Conservation (phyloP, 208 protist genomes). For the Trypanosoma melophagium region DNA sequence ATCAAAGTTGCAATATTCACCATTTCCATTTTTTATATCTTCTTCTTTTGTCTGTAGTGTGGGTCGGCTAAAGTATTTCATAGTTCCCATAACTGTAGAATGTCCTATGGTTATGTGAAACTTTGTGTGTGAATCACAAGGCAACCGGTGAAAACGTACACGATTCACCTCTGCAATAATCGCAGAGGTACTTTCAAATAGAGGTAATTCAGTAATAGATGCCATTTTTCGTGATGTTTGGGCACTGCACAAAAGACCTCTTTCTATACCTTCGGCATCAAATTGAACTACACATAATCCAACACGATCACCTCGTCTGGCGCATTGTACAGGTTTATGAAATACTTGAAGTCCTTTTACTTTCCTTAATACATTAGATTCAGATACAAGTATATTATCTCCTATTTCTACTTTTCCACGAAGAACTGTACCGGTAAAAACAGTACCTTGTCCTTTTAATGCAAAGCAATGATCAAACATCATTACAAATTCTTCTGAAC, state of each 20-base stretch:
- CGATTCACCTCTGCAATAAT: constrained; percentile 65
- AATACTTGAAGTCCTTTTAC: constrained; percentile 97
- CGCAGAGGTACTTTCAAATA: constrained; percentile 24
- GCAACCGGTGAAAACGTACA: constrained; percentile 77
- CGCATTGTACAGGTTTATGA: constrained; percentile 72
- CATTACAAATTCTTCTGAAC: constrained; percentile 85
- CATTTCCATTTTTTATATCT: constrained; percentile 1
- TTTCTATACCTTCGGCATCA: constrained; percentile 86
- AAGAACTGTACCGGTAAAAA: constrained; percentile 96
- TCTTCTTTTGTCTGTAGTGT: constrained; percentile 9
- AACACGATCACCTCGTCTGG: constrained; percentile 84
- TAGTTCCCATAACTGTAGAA: constrained; percentile 80
- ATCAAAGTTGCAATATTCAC: constrained; percentile 20
- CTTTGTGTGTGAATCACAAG: constrained; percentile 59
- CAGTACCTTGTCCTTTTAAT: constrained; percentile 95
- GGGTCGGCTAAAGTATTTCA: constrained; percentile 65
- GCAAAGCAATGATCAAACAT: constrained; percentile 98
- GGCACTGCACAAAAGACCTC: constrained; percentile 76
- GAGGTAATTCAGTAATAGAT: not conserved
- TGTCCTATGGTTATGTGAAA: constrained; percentile 89
- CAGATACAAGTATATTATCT: constrained; percentile 88
- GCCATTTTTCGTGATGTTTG: not conserved
- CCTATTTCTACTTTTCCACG: constrained; percentile 77
- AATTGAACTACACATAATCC: constrained; percentile 94
- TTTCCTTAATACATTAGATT: constrained; percentile 69